These are phyloP conservation scores for Ganoderma lingzhi DNA, from an alignment of 1,284 basidiomycete species.

Conservation along the genomic window DNA sequence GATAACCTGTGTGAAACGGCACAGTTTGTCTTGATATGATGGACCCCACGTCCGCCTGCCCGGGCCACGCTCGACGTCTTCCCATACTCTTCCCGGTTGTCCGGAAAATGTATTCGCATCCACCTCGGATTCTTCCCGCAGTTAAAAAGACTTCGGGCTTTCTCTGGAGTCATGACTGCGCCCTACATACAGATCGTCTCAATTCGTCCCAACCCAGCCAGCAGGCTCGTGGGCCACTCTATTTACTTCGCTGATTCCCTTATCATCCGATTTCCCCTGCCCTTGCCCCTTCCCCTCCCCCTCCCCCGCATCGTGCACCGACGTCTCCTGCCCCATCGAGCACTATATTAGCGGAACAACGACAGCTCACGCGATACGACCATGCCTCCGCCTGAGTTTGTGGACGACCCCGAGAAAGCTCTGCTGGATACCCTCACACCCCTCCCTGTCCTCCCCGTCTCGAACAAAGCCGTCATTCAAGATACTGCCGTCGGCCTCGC, in stretches of 20 bases:
- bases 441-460: slow-evolving; percentile 30
- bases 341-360: not conserved
- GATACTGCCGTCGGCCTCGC: slow-evolving; percentile 27
- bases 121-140: slow-evolving; percentile 42
- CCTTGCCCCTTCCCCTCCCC: slow-evolving; percentile 27
- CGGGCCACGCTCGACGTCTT: slow-evolving; percentile 35
- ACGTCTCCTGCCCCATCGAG: slow-evolving; percentile 13
- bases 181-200: slow-evolving; percentile 36
- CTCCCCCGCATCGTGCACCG: slow-evolving; percentile 31
- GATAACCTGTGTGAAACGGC: slow-evolving; percentile 40
- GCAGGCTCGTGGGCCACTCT: slow-evolving; percentile 13
- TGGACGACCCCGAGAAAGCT: slow-evolving; percentile 43
- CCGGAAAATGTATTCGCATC: slow-evolving; percentile 41
- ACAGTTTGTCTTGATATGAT: slow-evolving; percentile 30
- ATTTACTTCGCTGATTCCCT: slow-evolving; percentile 24
- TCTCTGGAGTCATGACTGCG: slow-evolving; percentile 40
- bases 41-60: slow-evolving; percentile 32
- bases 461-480: slow-evolving; percentile 31
- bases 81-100: slow-evolving; percentile 33
- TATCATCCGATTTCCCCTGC: slow-evolving; percentile 4
- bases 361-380: slow-evolving; percentile 22
- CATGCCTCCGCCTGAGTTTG: slow-evolving; percentile 33
- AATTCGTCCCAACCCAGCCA: slow-evolving; percentile 16
- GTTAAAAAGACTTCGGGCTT: slow-evolving; percentile 42
- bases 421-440: slow-evolving; percentile 36